These are phyloP conservation scores for Colletotrichum australisinense DNA, from an alignment of 2,329 filamentous ascomycete species.

Conservation along the genomic window DNA sequence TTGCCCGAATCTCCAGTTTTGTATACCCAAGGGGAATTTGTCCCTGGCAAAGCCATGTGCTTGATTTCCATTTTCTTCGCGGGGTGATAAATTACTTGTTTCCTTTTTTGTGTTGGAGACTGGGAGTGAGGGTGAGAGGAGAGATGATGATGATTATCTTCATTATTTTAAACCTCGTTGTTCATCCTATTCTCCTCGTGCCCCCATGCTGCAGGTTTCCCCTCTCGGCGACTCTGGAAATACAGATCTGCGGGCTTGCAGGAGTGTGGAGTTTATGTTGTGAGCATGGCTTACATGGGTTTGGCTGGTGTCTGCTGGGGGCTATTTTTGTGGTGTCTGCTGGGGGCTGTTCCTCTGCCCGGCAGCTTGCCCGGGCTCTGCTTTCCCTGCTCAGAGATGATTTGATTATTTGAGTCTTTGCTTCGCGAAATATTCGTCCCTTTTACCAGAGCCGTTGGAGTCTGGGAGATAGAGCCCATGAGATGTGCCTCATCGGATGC, in stretches of 20 bases:
- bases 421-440: too few species aligned
- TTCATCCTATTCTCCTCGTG: too few species aligned
- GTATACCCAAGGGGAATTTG: not conserved
- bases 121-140: not conserved
- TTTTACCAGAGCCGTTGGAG: too few species aligned
- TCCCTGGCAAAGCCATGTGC: not conserved
- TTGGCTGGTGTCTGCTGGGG: not conserved
- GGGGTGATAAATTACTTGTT: not conserved
- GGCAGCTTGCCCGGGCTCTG: not conserved
- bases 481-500: too few species aligned
- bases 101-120: not conserved
- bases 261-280: not conserved
- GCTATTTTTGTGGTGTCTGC: not conserved
- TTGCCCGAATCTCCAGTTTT: not conserved
- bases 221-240: not conserved
- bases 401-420: too few species aligned
- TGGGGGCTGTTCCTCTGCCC: not conserved
- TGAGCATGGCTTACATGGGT: not conserved
- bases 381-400: not conserved
- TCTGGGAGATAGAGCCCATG: too few species aligned
- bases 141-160: not conserved
- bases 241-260: slow-evolving; percentile 3
- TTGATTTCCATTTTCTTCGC: not conserved
- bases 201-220: not conserved
- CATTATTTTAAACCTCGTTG: not conserved